Evolutionary conservation across 306 rosid species (phyloP), one percentile per base, ranked within the genome.

Genomic region (Dalbergia cultrata): DNA sequence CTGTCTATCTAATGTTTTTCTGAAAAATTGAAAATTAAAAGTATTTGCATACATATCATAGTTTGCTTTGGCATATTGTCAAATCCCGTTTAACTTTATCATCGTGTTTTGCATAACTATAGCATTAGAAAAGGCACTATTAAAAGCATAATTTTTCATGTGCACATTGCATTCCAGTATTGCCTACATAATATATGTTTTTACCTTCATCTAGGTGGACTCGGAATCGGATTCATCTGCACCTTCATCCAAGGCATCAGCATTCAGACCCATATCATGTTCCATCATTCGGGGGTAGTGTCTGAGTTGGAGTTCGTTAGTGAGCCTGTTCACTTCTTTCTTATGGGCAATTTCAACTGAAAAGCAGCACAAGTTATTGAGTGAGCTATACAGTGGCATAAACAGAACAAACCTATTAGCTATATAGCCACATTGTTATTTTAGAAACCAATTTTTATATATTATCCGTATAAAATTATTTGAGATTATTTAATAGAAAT

Each of bases 341-440:
- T 75, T 89, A 65, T 57, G 78, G 64, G 34, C 90, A 5, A 87
- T 85, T 65, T 80, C 81, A 74, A 26, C 95, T 90, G 67, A 63
- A 35, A 79, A n/a, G 8, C 6, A 14, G 5, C 43, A 71, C 13
- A 71, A 16, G 21, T 26, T 26, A 26, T 71, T 13, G 14, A 47
- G 14, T 71, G 2, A 80, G 66, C 12, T 33, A 13, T 19, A 47
- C 8, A 54, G 39, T 67, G 50, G 35, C 22, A 70, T 18, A 49
- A 59, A 26, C 17, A 54, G 8, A 6, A 56, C 6, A 67, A 26
- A 26, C 31, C 31, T 26, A 26, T 26, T 26, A 26, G 31, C 31
- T 26, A 26, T 26, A 26, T 26, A 26, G 31, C 31, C 31, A 26
- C 31, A 26, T 26, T 26, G 1, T 26, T 1, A 26, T 26, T 26